Evolutionary conservation across 1,139 yeast genomes (phyloP).

Genomic region (Zygoascus sp.): DNA sequence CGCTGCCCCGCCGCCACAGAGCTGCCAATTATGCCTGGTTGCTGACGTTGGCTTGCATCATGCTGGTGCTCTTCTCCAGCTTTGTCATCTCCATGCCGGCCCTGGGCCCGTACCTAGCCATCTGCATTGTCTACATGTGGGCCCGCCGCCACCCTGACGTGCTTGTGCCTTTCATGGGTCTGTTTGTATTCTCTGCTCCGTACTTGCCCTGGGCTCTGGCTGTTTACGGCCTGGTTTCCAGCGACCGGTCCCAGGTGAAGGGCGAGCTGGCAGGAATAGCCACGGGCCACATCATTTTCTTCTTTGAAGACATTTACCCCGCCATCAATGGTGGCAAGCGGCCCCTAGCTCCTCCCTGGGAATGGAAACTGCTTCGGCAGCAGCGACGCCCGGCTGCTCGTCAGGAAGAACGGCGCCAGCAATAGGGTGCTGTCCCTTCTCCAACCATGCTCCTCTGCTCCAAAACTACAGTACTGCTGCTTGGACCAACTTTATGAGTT

Average conservation of each 20-base stretch:
- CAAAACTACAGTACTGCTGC: too few relatives aligned
- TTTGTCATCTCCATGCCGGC: conserved; percentile 31
- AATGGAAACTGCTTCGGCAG: conserved; percentile 24
- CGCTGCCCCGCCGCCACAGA: conserved; percentile 30
- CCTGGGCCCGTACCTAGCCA: conserved; percentile 39
- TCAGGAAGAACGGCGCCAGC: too few relatives aligned
- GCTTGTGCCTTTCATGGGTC: conserved; percentile 38
- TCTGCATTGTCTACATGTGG: conserved; percentile 43
- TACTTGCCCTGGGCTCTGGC: conserved; percentile 42
- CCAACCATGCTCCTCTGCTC: too few relatives aligned
- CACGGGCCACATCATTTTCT: conserved; percentile 44
- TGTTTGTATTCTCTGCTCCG: conserved; percentile 40
- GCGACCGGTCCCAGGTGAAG: conserved; percentile 22
- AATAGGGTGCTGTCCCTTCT: too few relatives aligned
- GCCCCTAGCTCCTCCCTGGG: conserved; percentile 37
- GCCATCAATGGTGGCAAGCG: conserved; percentile 33
- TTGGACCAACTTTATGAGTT: too few relatives aligned
- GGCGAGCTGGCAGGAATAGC: conserved; percentile 39
- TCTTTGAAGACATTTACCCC: conserved; percentile 44
- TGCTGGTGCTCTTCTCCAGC: conserved; percentile 33
- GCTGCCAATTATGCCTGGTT: conserved; percentile 42
- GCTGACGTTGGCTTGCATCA: conserved; percentile 28
- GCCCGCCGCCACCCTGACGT: conserved; percentile 42
- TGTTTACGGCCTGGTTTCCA: conserved; percentile 27
- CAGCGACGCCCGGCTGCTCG: background rate